Evolutionary conservation across 768 basidiomycete species (phyloP), one percentile per base, ranked within the genome.

Genomic region (Chalciporus pseudorubinellus): DNA sequence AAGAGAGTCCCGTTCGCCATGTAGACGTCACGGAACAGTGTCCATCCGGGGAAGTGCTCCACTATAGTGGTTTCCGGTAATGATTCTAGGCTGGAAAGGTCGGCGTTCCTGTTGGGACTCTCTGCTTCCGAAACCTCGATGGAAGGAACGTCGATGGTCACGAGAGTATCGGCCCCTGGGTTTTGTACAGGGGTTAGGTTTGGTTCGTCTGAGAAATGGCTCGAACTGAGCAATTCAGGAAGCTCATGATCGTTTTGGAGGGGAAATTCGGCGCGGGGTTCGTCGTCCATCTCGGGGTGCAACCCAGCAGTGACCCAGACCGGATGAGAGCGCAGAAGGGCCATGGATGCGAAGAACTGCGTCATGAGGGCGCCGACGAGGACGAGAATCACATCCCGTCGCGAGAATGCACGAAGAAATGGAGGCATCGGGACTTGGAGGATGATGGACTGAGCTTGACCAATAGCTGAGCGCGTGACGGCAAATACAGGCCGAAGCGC

Each of bases 21-120:
- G 77, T 95, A 95, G 4, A 95, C 64, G 64, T 92, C 84, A 22
- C 78, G 78, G 67, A 90, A 91, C 28, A 92, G 70, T 0, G 92
- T 92, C 90, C 92, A 94, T 36, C 92, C 91, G 24, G 84, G 84
- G 5, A 83, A 84, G 49, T 89, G 87, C 20, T 80, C 74, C 12
- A 83, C 66, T 24, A 89, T 61, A 13, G 76, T 71, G 0, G 87
- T 88, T 41, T 75, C 70, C 0, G 82, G 82, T 3, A 87, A 47
- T 16, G 29, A 52, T 29, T 53, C 49, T 14, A 54, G 45, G 6
- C 48, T 50, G 20, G 52, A 56, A 47, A 57, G 20, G 28, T 46
- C 34, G n/a, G 11, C 33, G 8, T 18, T 40, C 16, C 8, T 29
- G 41, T 9, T 22, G 12, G 28, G 31, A 18, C 2, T 8, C 20